A percentile compares a stretch with the other conserved stretches of the same genome.
These are phyloP conservation scores for Verticillium isaacii DNA, from an alignment of 2,329 filamentous ascomycete genomes.

Conservation along the genomic window DNA sequence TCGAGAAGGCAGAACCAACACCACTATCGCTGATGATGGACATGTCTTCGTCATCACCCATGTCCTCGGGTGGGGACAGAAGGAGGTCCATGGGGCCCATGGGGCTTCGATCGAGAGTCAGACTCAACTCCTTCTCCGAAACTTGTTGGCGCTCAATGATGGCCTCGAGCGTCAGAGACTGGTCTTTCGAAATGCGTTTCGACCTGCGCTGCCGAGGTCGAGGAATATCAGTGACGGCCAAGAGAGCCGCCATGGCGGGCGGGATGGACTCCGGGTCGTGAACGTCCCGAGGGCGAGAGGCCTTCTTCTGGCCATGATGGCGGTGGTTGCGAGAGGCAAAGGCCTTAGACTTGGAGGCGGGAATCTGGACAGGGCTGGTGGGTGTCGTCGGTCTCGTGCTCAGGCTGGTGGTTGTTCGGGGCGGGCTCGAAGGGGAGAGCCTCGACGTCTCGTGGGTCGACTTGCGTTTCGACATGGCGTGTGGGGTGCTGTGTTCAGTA, in stretches of 20 bases:
- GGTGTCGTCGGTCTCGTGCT: conserved; percentile 19
- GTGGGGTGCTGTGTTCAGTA: conserved; percentile 6
- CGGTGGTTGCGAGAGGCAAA: conserved; percentile 31
- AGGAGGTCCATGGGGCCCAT: conserved; percentile 56
- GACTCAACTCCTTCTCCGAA: conserved; percentile 54
- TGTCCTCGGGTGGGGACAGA: conserved; percentile 55
- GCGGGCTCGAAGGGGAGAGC: conserved; percentile 13
- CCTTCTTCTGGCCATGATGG: conserved; percentile 30
- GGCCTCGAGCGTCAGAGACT: conserved; percentile 47
- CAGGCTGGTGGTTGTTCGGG: conserved; percentile 13
- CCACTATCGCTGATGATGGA: conserved; percentile 45
- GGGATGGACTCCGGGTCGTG: conserved; percentile 52
- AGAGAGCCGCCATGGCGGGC: conserved; percentile 54
- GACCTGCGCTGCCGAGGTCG: conserved; percentile 32
- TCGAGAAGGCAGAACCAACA: conserved; percentile 47
- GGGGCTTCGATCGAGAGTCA: conserved; percentile 48
- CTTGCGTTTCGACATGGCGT: conserved; percentile 14
- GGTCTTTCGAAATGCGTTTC: conserved; percentile 20
- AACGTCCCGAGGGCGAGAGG: conserved; percentile 30
- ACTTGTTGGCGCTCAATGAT: conserved; percentile 49
- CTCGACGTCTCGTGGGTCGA: conserved; percentile 13
- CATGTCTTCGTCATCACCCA: conserved; percentile 40
- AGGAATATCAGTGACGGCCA: conserved; percentile 59
- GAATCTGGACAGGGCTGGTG: conserved; percentile 52
- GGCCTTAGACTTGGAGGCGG: conserved; percentile 34